Evolutionary conservation across 192 early-diverging fungal genomes (phyloP), one percentile per base, ranked within the genome.

Genomic region (Radiomyces spectabilis): DNA sequence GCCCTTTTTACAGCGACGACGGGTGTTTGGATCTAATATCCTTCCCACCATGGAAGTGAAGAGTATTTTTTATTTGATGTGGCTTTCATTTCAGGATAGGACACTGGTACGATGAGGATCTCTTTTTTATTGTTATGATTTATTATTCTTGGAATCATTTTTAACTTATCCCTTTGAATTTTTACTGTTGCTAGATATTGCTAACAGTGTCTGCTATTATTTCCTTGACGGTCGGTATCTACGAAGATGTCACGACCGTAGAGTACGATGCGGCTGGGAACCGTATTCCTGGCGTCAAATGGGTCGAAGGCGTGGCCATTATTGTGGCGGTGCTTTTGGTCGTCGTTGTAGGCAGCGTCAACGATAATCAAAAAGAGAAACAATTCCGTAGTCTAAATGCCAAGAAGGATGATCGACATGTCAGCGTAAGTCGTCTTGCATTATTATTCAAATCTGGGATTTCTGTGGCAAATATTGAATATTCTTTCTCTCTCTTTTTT

Each of bases 281-380:
- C 42, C 18, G 22, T 56, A 42, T 60, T 10, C 71, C 81, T 9
- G 79, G 82, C 46, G 78, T 88, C 27, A 80, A 85, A 45, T 93
- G 90, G 90, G 84, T 93, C 19, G 90, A 91, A 54, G 90, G 91
- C 32, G 83, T 88, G 30, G 87, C 87, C 3, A 93, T 91, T 42
- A 71, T 93, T 48, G 77, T 84, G 1, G 88, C 90, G 24, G 80
- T 92, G 38, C 40, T 82, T 6, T 75, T 92, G 7, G 88, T 92
- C 5, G 80, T 90, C 8, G 53, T 87, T 10, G 84, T 87, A 27
- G 84, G 85, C 4, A 85, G 85, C 51, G 62, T 91, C 34, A 93
- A 93, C 54, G 88, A 93, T 63, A 88, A 76, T 50, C 85, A 89
- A 42, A 93, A 93, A 72, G 88, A 91, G 63, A 73, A 74, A 39